Conservation (phyloP, 139 green algal genomes). For the Haematococcus sp. region DNA sequence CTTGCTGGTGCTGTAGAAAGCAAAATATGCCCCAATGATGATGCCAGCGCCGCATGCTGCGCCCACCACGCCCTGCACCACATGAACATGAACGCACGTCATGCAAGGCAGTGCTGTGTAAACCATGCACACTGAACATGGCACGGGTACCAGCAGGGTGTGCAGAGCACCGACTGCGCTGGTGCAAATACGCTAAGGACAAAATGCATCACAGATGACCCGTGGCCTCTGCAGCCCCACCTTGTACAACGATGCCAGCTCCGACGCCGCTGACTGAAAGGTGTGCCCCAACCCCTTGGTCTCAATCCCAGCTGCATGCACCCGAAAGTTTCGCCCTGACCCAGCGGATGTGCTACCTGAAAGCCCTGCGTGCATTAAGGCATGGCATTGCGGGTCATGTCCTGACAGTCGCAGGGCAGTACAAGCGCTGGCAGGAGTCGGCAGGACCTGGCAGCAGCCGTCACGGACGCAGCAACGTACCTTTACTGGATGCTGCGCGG, state of each 20-base stretch:
- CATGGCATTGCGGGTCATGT: neutral
- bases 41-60: conserved; percentile 90
- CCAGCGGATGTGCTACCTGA: neutral
- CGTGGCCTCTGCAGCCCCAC: too few species aligned
- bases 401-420: neutral
- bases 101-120: conserved; percentile 12
- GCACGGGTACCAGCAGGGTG: conserved; percentile 16
- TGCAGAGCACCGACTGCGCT: neutral
- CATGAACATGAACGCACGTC: conserved; percentile 39
- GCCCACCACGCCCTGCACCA: conserved; percentile 79
- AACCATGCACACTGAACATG: neutral
- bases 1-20: conserved; percentile 77
- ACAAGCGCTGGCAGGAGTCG: neutral
- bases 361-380: neutral
- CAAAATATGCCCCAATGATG: conserved; percentile 94
- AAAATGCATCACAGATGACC: too few species aligned
- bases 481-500: neutral
- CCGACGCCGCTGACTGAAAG: neutral
- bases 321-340: neutral
- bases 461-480: neutral
- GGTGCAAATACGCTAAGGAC: neutral
- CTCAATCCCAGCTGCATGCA: too few species aligned
- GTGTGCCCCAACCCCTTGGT: neutral
- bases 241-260: neutral
- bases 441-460: neutral